A percentile compares a stretch with the other conserved stretches of the same genome.
phyloP scores from a whole-genome alignment of 345 rosid species.

The Rhizophora mangle region DNA sequence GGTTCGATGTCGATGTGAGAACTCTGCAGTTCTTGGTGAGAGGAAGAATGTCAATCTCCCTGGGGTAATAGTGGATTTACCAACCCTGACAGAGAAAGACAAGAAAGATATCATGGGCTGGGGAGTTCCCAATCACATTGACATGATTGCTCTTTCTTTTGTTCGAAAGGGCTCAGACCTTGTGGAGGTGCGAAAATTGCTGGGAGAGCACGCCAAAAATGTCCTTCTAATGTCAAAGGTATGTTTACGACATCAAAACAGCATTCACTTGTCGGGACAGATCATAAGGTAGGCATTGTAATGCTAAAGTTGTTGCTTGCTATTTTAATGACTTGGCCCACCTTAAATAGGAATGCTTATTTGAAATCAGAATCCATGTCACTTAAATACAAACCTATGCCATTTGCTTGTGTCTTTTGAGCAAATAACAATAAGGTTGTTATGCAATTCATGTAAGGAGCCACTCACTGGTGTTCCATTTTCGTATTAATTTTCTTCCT shows the following conservation, averaged over 20 bases:
- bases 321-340: no score
- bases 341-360: neutral
- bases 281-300: neutral
- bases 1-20: constrained; percentile 84
- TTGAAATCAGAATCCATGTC: constrained; percentile 1
- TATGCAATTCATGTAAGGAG: neutral
- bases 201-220: constrained; percentile 69
- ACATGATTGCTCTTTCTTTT: constrained; percentile 95
- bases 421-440: constrained; percentile 19
- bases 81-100: constrained; percentile 94
- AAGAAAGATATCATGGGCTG: constrained; percentile 85
- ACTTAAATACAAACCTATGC: no score
- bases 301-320: no score
- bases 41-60: constrained; percentile 98
- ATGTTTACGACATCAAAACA: neutral
- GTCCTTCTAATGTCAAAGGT: constrained; percentile 99
- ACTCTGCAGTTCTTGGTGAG: constrained; percentile 90
- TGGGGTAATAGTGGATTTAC: constrained; percentile 95
- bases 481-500: neutral
- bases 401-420: constrained; percentile 16
- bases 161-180: constrained; percentile 95
- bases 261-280: neutral
- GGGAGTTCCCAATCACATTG: constrained; percentile 92
- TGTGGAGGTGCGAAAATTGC: constrained; percentile 75
- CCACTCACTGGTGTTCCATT: neutral